Base-by-base conservation (phyloP, 2,329 filamentous ascomycete genomes). In the Akanthomyces muscarius region DNA sequence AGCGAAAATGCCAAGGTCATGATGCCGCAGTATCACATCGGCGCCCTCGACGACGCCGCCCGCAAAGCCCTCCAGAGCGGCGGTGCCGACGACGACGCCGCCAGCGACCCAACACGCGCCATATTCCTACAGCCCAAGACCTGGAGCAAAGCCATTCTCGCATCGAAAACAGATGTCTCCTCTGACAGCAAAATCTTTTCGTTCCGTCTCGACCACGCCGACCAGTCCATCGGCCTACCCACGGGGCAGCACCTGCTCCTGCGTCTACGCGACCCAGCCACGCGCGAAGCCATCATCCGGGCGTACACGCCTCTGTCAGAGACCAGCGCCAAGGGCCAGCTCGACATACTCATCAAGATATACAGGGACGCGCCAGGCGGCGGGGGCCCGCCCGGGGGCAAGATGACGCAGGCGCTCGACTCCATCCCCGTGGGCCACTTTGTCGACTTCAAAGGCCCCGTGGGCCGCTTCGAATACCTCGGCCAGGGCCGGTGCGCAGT, bases 1-100 rank as follows among this genome's bases (percentile, higher is more conserved):
- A 93, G 89, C 72, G 92, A 97, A 77, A 96, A 90, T 18, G 93
- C 93, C 41, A 97, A 96, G 77, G 83, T 82, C 21, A 96, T 96
- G 92, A 92, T 97, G 89, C 83, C 85, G 13, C 76, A 83, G 51
- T 96, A 96, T 71, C 92, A 97, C 74, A 87, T 97, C 67, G 93
- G 93, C 57, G 86, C 86, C 0, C 82, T 97, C 14, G 85, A 90
- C 68, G 78, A 86, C 66, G 78, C 79, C 23, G 84, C 87, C 1
- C 68, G 65, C 5, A 79, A 80, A 6, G 77, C 80, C 45, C 80
- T 95, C 2, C 77, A 80, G 16, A 56, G 64, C n/a, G 58, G 64
- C 18, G 75, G 75, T 1, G 73, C 79, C 38, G 52, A 48, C 63
- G 71, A 73, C 14, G 65, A 66, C 14, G 62, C 66, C 1, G 73